Conservation (phyloP, 2,329 filamentous ascomycete species). For the Paramyrothecium roridum region DNA sequence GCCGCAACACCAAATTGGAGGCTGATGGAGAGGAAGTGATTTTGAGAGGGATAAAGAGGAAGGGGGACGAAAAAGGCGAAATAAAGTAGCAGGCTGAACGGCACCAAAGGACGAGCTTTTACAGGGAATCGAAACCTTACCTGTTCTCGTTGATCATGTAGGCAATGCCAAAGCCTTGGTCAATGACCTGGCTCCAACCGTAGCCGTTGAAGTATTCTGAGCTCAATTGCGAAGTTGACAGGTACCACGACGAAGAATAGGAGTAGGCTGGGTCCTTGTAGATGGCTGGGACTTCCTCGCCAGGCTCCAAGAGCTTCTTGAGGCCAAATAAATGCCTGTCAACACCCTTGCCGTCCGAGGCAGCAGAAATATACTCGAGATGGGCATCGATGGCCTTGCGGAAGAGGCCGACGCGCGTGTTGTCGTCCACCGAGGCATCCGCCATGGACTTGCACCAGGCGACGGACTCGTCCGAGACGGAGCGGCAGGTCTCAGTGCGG, state of each 20-base stretch:
- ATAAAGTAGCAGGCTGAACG: background rate
- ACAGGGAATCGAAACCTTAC: conserved; percentile 39
- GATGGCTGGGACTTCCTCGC: conserved; percentile 76
- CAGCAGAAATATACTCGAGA: conserved; percentile 85
- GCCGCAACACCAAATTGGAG: too few species aligned
- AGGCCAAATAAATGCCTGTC: conserved; percentile 97
- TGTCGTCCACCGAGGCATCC: conserved; percentile 60
- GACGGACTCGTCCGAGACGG: conserved; percentile 85
- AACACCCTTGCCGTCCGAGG: conserved; percentile 88
- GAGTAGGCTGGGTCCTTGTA: conserved; percentile 82
- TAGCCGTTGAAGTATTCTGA: conserved; percentile 99
- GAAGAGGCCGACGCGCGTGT: conserved; percentile 71
- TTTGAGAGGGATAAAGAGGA: too few species aligned
- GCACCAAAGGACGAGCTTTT: background rate
- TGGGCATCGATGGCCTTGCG: conserved; percentile 78
- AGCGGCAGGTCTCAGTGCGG: conserved; percentile 92
- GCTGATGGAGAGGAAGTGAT: too few species aligned
- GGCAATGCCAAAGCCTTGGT: conserved; percentile 93
- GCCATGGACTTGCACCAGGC: conserved; percentile 87
- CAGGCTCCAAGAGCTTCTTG: conserved; percentile 81
- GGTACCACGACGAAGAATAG: conserved; percentile 86
- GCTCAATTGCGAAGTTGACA: conserved; percentile 85
- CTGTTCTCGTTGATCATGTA: conserved; percentile 99
- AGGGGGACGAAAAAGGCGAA: background rate
- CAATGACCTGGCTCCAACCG: conserved; percentile 96